These are phyloP conservation scores for Tricholoma bakamatsutake DNA, from an alignment of 768 basidiomycete genomes.

Conservation along the genomic window DNA sequence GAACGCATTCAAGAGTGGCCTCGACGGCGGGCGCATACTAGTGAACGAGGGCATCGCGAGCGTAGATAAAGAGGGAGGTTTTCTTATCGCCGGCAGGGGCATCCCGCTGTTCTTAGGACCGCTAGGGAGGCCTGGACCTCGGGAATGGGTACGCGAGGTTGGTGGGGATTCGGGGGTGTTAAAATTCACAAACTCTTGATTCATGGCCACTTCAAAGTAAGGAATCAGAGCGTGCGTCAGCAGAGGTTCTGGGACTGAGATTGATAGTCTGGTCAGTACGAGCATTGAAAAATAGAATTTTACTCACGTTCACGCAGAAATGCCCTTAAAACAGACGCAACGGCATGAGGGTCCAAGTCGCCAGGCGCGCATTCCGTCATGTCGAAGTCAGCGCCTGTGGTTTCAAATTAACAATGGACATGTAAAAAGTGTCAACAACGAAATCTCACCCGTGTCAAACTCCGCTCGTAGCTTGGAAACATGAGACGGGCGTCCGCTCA, in stretches of 20 bases:
- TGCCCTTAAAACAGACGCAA: conserved; percentile 88
- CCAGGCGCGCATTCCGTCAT: conserved; percentile 72
- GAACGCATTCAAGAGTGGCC: conserved; percentile 50
- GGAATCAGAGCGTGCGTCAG: conserved; percentile 67
- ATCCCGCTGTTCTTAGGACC: conserved; percentile 23
- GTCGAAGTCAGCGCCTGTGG: conserved; percentile 78
- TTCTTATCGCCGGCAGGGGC: conserved; percentile 42
- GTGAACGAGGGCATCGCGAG: conserved; percentile 67
- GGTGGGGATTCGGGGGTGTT: conserved; percentile 9
- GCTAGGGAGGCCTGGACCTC: conserved; percentile 14
- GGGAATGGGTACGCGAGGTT: conserved; percentile 10
- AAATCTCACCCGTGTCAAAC: conserved; percentile 64
- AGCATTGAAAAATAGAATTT: conserved; percentile 1
- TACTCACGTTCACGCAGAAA: conserved; percentile 87
- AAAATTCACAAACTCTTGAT: conserved; percentile 43
- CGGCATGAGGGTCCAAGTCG: conserved; percentile 92
- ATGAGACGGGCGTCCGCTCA: conserved; percentile 81
- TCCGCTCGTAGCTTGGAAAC: conserved; percentile 67
- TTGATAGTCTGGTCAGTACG: conserved; percentile 3
- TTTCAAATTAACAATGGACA: conserved; percentile 8
- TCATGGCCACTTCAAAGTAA: conserved; percentile 74
- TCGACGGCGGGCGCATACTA: conserved; percentile 56
- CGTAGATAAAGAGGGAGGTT: conserved; percentile 77
- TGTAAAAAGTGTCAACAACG: conserved; percentile 1
- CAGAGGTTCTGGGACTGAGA: conserved; percentile 78